phyloP scores from a whole-genome alignment of 345 rosid species.

The Dovyalis caffra region DNA sequence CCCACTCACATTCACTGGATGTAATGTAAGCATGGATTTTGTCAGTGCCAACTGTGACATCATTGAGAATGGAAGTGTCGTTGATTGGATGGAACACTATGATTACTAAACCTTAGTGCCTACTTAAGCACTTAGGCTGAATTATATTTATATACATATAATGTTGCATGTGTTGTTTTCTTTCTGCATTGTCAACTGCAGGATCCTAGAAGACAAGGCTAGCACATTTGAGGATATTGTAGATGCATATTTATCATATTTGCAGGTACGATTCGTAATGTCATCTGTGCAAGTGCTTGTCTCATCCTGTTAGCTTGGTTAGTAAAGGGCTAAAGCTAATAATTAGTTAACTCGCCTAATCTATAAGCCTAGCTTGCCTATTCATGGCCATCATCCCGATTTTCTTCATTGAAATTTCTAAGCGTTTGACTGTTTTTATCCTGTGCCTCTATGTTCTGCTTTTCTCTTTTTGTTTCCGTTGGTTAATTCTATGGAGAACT shows the following conservation, averaged over 20 bases:
- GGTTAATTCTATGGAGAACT: neutral
- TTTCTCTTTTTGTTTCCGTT: neutral
- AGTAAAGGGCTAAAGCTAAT: neutral
- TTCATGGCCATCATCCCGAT: neutral
- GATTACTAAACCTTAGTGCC: neutral
- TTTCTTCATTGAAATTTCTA: neutral
- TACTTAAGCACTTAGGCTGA: neutral
- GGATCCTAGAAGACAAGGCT: constrained; percentile 65
- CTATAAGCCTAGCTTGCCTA: neutral
- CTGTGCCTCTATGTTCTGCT: neutral
- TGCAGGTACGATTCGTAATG: constrained; percentile 57
- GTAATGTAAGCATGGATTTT: neutral
- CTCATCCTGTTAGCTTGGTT: neutral
- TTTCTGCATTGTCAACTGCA: constrained; percentile 26
- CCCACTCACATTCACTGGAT: neutral
- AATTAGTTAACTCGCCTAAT: neutral
- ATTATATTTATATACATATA: neutral
- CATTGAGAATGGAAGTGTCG: neutral
- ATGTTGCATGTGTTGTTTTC: neutral
- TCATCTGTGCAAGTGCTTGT: neutral
- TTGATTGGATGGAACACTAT: neutral
- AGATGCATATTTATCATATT: constrained; percentile 84
- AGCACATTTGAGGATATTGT: constrained; percentile 79
- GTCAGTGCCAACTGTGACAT: neutral
- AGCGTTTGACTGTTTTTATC: neutral